Evolutionary conservation across 345 rosid genomes (phyloP), one percentile per base, ranked within the genome.

Genomic region (Salix exigua): DNA sequence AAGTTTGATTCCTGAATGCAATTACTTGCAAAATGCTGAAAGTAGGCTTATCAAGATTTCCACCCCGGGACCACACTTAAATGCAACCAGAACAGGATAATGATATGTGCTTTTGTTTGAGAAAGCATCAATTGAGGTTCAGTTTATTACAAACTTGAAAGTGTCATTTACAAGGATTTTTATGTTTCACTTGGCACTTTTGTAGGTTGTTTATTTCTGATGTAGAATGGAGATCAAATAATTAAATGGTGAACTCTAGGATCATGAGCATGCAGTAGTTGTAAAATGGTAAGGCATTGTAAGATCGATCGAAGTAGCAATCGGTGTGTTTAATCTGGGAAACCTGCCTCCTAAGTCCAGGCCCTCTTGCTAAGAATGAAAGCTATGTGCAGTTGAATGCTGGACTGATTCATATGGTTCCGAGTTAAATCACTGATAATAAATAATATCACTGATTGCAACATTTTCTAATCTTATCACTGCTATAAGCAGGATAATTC

Each of bases 401-500:
- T 23, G 63, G 18, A 33, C n/a, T 28, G 19, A 37, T 75, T 61
- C 70, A 60, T 58, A 30, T 73, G 35, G 66, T 21, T 69, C 67
- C 55, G n/a, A 40, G 40, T 74, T 21, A 55, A 70, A 46, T 77
- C 13, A 31, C 53, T 53, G 38, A 71, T 66, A n/a, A 28, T 26
- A 46, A 66, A 35, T 42, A 53, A 63, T 71, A 28, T 55, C 18
- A 42, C 58, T 17, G 44, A 48, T 62, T 21, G 6, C 31, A 26
- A 65, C 62, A 13, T 60, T 50, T 18, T 74, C 66, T 69, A 61
- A 70, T 19, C 46, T 11, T 62, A 23, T 30, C 62, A 18, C 71
- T 74, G n/a, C 38, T 69, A 79, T 62, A 31, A 68, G 86, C 89
- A 93, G 96, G 88, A 75, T 75, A 82, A 77, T 83, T 73, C 87